Evolutionary conservation across 1,284 basidiomycete genomes (phyloP), one percentile per base, ranked within the genome.

Genomic region (Cerrena zonata): DNA sequence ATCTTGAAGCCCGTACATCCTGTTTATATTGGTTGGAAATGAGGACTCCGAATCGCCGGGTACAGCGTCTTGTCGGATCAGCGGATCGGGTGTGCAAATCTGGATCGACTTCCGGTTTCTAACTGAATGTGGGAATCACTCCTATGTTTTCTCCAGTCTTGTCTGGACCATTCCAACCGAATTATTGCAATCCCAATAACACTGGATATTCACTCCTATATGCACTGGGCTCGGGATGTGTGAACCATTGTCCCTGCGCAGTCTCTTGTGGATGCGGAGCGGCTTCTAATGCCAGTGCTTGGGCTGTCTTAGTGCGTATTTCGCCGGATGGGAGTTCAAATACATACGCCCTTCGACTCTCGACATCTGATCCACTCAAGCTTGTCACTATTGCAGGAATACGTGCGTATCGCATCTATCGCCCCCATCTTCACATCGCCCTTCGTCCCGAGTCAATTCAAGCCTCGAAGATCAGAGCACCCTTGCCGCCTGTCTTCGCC

Each of bases 401-500:
- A 42, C 41, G 41, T 42, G 41, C 24, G 41, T 42, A 42, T 42
- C 41, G 41, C 23, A 42, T 42, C 41, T 42, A 42, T 42, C 41
- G 41, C 41, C 13, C 13, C 41, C 41, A 42, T 42, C 41, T 42
- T 23, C 41, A 24, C 23, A 13, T 23, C 5, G 13, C 41, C 22
- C 41, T 10, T 22, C 41, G 23, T 5, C 41, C 22, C 13, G 24
- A 42, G 41, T 42, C 41, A 42, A 42, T 24, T 42, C 41, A 42
- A 48, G 43, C 48, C 51, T 46, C 48, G 48, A 50, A 55, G 54
- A 57, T 55, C 54, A 55, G 23, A 41, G 34, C 21, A 22, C 37
- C n/a, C 26, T 15, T 38, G 40, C 27, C 48, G 26, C 64, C 63
- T 53, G 58, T 43, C 52, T 22, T n/a, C 53, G 63, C 64, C 69